Conservation (phyloP, 1,139 yeast genomes). For the Zygoascus sp. region DNA sequence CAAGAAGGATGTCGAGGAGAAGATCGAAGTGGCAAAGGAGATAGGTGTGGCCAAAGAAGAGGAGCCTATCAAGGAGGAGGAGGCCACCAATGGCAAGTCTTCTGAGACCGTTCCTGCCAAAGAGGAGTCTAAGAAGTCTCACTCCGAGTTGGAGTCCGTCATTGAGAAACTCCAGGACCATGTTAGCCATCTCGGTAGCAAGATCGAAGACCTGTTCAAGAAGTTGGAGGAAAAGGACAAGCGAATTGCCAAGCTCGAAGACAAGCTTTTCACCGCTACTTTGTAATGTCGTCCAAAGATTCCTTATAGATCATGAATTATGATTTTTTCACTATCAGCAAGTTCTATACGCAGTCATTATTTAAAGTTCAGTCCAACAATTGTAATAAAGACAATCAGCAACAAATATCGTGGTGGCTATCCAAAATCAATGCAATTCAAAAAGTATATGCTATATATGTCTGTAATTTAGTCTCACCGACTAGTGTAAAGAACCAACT, state of each 20-base stretch:
- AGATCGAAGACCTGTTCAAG: conserved; percentile 22
- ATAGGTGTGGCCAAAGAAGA: conserved; percentile 7
- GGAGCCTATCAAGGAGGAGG: conserved; percentile 4
- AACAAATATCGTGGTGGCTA: too few species aligned
- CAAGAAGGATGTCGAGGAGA: conserved; percentile 3
- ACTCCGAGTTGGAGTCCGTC: not conserved
- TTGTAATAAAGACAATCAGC: too few species aligned
- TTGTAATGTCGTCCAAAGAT: not conserved
- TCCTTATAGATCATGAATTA: not conserved
- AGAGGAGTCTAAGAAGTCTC: conserved; percentile 9
- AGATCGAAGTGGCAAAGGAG: too few species aligned
- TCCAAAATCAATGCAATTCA: not conserved
- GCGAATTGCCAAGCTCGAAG: conserved; percentile 24
- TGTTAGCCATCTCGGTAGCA: conserved; percentile 22
- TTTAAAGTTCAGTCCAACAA: not conserved
- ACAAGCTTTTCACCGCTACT: conserved; percentile 14
- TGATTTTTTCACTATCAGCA: not conserved
- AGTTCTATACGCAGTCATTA: not conserved
- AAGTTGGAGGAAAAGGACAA: conserved; percentile 22
- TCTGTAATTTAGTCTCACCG: conserved; percentile 1
- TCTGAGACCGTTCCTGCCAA: conserved; percentile 10
- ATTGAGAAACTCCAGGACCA: conserved; percentile 16
- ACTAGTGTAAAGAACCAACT: conserved; percentile 32
- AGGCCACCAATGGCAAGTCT: conserved; percentile 10
- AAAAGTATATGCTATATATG: not conserved